These are phyloP conservation scores for Fusarium buharicum DNA, from an alignment of 2,329 filamentous ascomycete species.

Conservation along the genomic window DNA sequence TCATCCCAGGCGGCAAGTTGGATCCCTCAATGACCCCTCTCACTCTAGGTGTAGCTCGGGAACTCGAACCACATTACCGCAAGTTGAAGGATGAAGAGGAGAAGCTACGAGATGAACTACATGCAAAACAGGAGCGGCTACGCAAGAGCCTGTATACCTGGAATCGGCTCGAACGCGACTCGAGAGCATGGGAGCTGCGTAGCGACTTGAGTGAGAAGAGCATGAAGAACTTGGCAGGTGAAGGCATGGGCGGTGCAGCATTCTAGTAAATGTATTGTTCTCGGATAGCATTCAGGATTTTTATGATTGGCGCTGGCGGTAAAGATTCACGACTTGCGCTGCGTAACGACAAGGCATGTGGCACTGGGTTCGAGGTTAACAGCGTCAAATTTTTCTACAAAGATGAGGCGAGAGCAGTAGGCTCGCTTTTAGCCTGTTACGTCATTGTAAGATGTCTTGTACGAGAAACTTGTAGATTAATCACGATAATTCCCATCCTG, in stretches of 20 bases:
- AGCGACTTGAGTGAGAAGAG: constrained; percentile 67
- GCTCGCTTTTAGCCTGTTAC: background rate
- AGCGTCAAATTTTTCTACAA: constrained; percentile 18
- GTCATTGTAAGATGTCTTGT: constrained; percentile 9
- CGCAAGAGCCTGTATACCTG: constrained; percentile 63
- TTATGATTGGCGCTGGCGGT: constrained; percentile 19
- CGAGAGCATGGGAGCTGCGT: constrained; percentile 63
- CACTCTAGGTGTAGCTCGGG: constrained; percentile 60
- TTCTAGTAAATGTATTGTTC: constrained; percentile 53
- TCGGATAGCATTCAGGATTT: constrained; percentile 1
- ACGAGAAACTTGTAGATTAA: constrained; percentile 17
- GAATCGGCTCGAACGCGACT: constrained; percentile 66
- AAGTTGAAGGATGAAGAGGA: constrained; percentile 69
- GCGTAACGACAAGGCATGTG: constrained; percentile 5
- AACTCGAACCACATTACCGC: constrained; percentile 64
- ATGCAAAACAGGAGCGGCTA: constrained; percentile 64
- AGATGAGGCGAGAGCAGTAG: constrained; percentile 9
- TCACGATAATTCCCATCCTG: constrained; percentile 8
- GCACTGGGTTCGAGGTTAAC: constrained; percentile 2
- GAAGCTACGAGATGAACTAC: constrained; percentile 63
- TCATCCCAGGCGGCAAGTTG: constrained; percentile 65
- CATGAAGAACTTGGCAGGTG: constrained; percentile 66
- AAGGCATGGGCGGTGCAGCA: constrained; percentile 64
- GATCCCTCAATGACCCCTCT: constrained; percentile 59
- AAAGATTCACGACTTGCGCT: constrained; percentile 11